These are phyloP conservation scores for Torulaspora maleeae DNA, from an alignment of 805 yeast species.

Conservation along the genomic window DNA sequence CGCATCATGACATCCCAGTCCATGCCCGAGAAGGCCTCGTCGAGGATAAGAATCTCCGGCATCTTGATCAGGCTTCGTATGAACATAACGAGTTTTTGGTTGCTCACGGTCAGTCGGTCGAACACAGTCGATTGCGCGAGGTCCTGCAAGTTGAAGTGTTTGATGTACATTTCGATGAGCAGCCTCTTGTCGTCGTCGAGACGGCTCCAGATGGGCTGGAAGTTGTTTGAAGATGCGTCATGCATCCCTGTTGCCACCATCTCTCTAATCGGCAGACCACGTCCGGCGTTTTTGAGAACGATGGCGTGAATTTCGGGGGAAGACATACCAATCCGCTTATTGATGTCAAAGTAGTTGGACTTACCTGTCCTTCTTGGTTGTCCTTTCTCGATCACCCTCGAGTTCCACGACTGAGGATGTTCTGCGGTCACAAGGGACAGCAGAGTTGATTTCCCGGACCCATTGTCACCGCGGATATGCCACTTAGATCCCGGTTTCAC, in stretches of 20 bases:
- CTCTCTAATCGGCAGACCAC: slow-evolving; percentile 46
- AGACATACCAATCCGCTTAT: slow-evolving; percentile 73
- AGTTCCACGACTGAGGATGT: slow-evolving; percentile 95
- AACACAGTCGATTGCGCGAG: slow-evolving; percentile 41
- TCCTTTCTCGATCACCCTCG: slow-evolving; percentile 60
- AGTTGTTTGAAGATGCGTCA: slow-evolving; percentile 51
- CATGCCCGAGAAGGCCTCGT: slow-evolving; percentile 93
- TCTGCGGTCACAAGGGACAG: slow-evolving; percentile 83
- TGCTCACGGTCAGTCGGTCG: slow-evolving; percentile 54
- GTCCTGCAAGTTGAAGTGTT: slow-evolving; percentile 42
- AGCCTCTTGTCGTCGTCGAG: slow-evolving; percentile 38
- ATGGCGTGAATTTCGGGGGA: slow-evolving; percentile 91
- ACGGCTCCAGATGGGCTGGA: slow-evolving; percentile 42
- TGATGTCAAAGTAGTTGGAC: slow-evolving; percentile 72
- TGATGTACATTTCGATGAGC: slow-evolving; percentile 43
- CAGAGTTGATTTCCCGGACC: slow-evolving; percentile 89
- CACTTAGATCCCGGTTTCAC: slow-evolving; percentile 72
- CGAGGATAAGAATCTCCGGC: slow-evolving; percentile 76
- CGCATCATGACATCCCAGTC: slow-evolving; percentile 53
- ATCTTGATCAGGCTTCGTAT: slow-evolving; percentile 71
- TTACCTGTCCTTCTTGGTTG: slow-evolving; percentile 64
- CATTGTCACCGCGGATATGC: slow-evolving; percentile 87
- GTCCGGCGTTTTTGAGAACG: slow-evolving; percentile 49
- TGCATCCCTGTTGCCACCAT: slow-evolving; percentile 69
- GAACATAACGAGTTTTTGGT: slow-evolving; percentile 74